Percentiles rank a stretch among this genome's conserved stretches.
Evolutionary conservation across 1,284 basidiomycete genomes (phyloP).

Genomic region (Trichosporon coremiiforme): DNA sequence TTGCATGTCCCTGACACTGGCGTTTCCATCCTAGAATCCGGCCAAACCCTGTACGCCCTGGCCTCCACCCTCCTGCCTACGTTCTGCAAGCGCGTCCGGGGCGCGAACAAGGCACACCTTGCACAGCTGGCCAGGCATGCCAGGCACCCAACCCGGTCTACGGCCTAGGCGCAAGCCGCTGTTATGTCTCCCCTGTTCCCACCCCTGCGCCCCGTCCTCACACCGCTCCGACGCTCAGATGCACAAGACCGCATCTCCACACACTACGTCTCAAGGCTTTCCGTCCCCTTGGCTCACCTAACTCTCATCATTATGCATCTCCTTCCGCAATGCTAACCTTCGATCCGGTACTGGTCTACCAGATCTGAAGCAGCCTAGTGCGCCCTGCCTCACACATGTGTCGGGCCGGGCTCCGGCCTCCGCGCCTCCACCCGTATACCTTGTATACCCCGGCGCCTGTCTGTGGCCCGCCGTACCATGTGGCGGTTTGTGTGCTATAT

Average conservation of each 20-base stretch:
- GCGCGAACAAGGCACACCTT: neutral
- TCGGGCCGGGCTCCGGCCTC: too few species aligned
- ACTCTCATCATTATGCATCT: neutral
- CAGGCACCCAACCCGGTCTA: neutral
- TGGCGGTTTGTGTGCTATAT: too few species aligned
- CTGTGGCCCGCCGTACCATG: neutral
- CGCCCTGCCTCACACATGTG: neutral
- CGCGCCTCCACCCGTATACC: too few species aligned
- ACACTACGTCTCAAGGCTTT: neutral
- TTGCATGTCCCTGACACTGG: neutral
- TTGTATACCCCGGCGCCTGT: neutral
- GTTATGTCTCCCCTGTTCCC: neutral
- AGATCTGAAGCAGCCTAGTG: neutral
- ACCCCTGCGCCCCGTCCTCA: neutral
- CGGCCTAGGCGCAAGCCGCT: neutral
- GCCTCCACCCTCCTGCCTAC: neutral
- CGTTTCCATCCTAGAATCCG: neutral
- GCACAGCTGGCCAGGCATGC: neutral
- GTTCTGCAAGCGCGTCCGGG: neutral
- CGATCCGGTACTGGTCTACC: neutral
- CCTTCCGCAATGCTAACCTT: neutral
- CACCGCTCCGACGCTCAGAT: neutral
- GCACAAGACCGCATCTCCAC: neutral
- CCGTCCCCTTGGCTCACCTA: neutral
- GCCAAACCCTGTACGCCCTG: neutral